Conservation (phyloP, 1,284 basidiomycete species). For the Macrocybe sp. region DNA sequence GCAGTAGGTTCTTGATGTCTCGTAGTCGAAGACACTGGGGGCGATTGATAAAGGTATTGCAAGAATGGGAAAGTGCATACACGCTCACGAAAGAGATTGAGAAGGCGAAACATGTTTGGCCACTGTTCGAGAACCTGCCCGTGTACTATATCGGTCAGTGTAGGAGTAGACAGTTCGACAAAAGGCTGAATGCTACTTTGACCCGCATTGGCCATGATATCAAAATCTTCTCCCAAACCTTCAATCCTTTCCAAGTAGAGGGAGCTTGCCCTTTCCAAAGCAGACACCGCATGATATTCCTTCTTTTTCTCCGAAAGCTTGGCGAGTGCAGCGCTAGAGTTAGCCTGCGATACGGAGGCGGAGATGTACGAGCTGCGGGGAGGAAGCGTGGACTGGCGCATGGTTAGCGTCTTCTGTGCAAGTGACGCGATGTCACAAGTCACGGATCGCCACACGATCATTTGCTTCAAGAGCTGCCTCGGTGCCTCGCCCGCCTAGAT, state of each 20-base stretch:
- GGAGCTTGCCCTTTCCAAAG: constrained; percentile 58
- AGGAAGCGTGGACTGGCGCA: constrained; percentile 54
- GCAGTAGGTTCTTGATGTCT: neutral
- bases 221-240: constrained; percentile 63
- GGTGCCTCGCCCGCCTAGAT: too few species aligned
- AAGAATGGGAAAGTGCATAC: neutral
- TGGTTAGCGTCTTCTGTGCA: constrained; percentile 14
- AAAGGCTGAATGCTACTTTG: constrained; percentile 37
- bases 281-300: constrained; percentile 70
- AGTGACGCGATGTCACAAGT: neutral
- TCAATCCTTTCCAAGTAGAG: constrained; percentile 65
- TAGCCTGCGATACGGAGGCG: constrained; percentile 31
- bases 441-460: neutral
- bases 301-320: constrained; percentile 74
- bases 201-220: constrained; percentile 71
- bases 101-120: constrained; percentile 76
- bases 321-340: constrained; percentile 42
- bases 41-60: neutral
- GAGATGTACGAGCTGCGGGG: constrained; percentile 45
- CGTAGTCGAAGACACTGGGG: too few species aligned
- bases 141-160: constrained; percentile 42
- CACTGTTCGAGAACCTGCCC: constrained; percentile 75
- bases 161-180: constrained; percentile 2
- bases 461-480: neutral
- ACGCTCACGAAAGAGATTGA: constrained; percentile 58